Evolutionary conservation across 129 eudicot species (phyloP), one percentile per base, ranked within the genome.

Genomic region (Smallanthus sonchifolius): DNA sequence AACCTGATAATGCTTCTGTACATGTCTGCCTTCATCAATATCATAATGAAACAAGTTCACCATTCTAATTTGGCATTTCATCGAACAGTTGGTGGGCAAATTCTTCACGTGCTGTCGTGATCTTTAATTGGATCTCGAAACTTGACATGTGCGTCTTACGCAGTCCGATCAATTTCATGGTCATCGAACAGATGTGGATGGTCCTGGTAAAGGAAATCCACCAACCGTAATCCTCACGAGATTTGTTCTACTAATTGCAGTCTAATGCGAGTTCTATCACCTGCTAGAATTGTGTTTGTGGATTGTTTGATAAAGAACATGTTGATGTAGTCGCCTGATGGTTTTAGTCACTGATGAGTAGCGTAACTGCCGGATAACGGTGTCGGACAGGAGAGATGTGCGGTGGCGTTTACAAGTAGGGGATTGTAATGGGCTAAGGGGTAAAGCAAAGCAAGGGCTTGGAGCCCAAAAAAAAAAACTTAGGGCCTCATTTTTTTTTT

Each of bases 1-100:
- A 34, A 78, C 45, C 48, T 63, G 70, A 34, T 83, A 56, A 57
- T 73, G 57, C 32, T 37, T 76, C n/a, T 76, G 79, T 49, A 79
- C 49, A 54, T 49, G 51, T 45, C 72, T 80, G n/a, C n/a, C n/a
- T n/a, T n/a, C n/a, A n/a, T n/a, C n/a, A 62, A 30, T 80, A 65
- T 72, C 7, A 42, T 47, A 15, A 10, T 45, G 55, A 55, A 37
- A 20, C 52, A 63, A 51, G 9, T 14, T 60, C 56, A 55, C 34
- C 60, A 47, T 11, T 68, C 47, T 73, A 10, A 9, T 28, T 49
- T 52, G 7, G 38, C 69, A 80, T 80, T 84, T 52, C 38, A 73
- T 84, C 75, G 49, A 80, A 80, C 85, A 80, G 24, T 38, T 75
- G 30, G 39, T 47, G 73, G 34, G 61, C 81, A 71, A 2, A n/a